Conservation (phyloP, 2,329 filamentous ascomycete species). For the Pseudogymnoascus sp. region DNA sequence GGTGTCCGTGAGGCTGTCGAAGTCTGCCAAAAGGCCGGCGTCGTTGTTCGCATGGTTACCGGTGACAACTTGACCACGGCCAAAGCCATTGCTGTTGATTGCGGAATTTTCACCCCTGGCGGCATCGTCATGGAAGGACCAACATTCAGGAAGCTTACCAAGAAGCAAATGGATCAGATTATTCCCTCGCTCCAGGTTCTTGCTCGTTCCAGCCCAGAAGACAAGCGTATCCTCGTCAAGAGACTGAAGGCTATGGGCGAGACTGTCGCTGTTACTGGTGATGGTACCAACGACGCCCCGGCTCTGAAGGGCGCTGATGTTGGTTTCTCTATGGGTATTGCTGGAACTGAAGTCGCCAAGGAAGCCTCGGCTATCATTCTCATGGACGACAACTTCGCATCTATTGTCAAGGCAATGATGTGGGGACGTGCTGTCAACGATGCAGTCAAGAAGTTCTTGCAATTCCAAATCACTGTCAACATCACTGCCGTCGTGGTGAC, state of each 20-base stretch:
- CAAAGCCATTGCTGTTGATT: conserved; percentile 66
- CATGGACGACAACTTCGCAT: conserved; percentile 57
- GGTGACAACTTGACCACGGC: conserved; percentile 68
- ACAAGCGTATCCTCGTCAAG: conserved; percentile 60
- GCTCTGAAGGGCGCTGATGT: conserved; percentile 61
- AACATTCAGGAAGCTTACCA: conserved; percentile 55
- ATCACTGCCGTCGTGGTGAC: conserved; percentile 74
- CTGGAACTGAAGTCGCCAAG: conserved; percentile 59
- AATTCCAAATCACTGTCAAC: conserved; percentile 65
- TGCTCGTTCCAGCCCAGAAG: conserved; percentile 62
- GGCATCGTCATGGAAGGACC: conserved; percentile 64
- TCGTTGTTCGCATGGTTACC: conserved; percentile 68
- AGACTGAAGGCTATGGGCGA: conserved; percentile 58
- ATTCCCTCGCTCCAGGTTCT: conserved; percentile 61
- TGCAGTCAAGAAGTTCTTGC: conserved; percentile 47
- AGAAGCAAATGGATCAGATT: conserved; percentile 51
- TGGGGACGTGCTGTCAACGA: conserved; percentile 55
- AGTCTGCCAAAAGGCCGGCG: conserved; percentile 61
- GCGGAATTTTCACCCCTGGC: conserved; percentile 55
- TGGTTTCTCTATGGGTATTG: conserved; percentile 62
- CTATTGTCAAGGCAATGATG: conserved; percentile 56
- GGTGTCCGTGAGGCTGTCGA: conserved; percentile 62
- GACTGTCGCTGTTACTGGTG: conserved; percentile 60
- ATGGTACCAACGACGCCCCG: conserved; percentile 61
- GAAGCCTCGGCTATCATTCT: conserved; percentile 56